Evolutionary conservation across 768 basidiomycete species (phyloP).

Genomic region (Daedaleopsis sinensis): DNA sequence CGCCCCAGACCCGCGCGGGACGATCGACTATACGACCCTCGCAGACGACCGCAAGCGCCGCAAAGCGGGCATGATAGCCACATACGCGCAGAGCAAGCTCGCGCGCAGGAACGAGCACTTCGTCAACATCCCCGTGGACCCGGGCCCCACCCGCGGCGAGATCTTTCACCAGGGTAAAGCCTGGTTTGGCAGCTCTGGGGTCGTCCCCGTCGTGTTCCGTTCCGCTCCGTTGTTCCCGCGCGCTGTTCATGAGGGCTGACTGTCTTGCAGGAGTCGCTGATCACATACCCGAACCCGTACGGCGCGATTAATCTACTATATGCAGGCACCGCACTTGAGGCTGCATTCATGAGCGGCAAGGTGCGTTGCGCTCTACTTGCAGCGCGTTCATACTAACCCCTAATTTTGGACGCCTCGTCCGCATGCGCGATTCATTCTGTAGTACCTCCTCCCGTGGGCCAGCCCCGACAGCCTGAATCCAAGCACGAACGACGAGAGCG

Average conservation of each 20-base stretch:
- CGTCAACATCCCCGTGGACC: constrained; percentile 48
- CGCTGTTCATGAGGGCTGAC: neutral
- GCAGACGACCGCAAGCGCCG: constrained; percentile 24
- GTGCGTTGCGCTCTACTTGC: constrained; percentile 30
- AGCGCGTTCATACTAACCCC: neutral
- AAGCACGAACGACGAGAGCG: constrained; percentile 15
- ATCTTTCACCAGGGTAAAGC: constrained; percentile 23
- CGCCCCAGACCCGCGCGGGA: constrained; percentile 14
- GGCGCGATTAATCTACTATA: constrained; percentile 51
- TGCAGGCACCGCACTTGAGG: constrained; percentile 45
- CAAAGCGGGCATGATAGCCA: constrained; percentile 11
- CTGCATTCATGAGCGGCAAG: constrained; percentile 42
- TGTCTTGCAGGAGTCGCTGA: constrained; percentile 20
- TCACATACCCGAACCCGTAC: constrained; percentile 27
- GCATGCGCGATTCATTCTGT: no score
- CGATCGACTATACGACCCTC: constrained; percentile 42
- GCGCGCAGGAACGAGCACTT: constrained; percentile 48
- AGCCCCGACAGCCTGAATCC: constrained; percentile 17
- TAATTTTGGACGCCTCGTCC: no score
- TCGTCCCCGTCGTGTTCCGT: no score
- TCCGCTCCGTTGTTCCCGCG: neutral
- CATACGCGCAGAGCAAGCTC: constrained; percentile 43
- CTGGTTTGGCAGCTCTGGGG: constrained; percentile 43
- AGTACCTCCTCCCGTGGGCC: constrained; percentile 36
- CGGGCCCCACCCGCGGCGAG: constrained; percentile 38